Evolutionary conservation across 352 stramenopile species (phyloP).

Genomic region (Phytophthora hybrid): DNA sequence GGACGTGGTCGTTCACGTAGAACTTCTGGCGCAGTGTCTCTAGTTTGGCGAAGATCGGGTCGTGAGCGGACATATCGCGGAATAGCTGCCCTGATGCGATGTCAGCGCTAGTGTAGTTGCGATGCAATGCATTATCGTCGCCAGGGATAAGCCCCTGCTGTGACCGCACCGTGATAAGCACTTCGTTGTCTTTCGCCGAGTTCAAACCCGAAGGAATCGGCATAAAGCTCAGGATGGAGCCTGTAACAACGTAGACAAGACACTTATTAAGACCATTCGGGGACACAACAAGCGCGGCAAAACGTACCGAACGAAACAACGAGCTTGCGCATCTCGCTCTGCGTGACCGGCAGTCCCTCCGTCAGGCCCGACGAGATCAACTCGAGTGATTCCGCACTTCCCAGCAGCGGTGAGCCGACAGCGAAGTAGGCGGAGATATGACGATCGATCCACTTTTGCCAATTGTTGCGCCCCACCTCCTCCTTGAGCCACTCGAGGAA

Average conservation of each 20-base stretch:
- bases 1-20: constrained; percentile 71
- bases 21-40: constrained; percentile 67
- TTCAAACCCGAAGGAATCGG: constrained; percentile 64
- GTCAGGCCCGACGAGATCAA: constrained; percentile 74
- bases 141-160: constrained; percentile 35
- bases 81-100: constrained; percentile 77
- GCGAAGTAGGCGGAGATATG: constrained; percentile 85
- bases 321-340: constrained; percentile 74
- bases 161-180: constrained; percentile 60
- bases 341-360: constrained; percentile 68
- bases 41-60: constrained; percentile 74
- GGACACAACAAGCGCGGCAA: neutral
- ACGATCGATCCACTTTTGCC: constrained; percentile 77
- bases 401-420: constrained; percentile 72
- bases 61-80: constrained; percentile 66
- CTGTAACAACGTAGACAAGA: constrained; percentile 31
- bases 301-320: constrained; percentile 72
- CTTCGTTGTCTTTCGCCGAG: constrained; percentile 62
- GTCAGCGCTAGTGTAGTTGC: constrained; percentile 74
- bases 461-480: constrained; percentile 76
- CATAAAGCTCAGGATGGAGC: constrained; percentile 77
- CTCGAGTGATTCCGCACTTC: constrained; percentile 75
- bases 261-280: neutral
- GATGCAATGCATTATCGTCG: constrained; percentile 30
- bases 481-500: constrained; percentile 86